These are phyloP conservation scores for Trichoderma gamsii DNA, from an alignment of 495 filamentous ascomycete species.

Conservation along the genomic window DNA sequence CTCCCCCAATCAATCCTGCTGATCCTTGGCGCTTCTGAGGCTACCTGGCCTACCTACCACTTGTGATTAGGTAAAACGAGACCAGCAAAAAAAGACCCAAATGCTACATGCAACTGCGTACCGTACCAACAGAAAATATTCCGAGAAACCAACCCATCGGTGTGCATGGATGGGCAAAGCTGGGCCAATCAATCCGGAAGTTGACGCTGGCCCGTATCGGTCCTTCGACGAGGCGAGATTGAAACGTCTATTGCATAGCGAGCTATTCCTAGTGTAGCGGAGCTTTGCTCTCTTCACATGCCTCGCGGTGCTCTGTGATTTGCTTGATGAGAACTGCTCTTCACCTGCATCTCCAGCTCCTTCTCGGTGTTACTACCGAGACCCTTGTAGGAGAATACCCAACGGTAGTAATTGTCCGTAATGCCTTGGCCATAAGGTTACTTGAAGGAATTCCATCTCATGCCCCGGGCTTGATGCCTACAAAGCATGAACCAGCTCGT, in stretches of 20 bases:
- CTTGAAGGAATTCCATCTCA: no score
- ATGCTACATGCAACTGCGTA: neutral
- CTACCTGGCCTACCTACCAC: no score
- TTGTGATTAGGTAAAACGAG: neutral
- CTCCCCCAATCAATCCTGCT: neutral
- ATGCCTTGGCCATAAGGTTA: no score
- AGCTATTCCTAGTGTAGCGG: neutral
- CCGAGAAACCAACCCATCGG: neutral
- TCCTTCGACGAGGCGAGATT: constrained; percentile 13
- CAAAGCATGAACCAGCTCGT: no score
- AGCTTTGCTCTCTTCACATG: neutral
- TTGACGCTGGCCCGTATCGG: constrained; percentile 2
- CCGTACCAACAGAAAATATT: neutral
- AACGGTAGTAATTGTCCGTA: no score
- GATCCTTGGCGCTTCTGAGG: no score
- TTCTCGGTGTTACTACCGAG: no score
- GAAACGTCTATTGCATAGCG: neutral
- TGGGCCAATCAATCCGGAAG: constrained; percentile 1
- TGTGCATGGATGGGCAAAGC: neutral
- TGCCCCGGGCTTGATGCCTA: no score
- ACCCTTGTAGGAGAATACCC: no score
- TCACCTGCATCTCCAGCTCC: no score
- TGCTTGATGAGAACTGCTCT: neutral
- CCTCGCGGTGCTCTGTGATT: neutral
- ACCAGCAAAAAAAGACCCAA: neutral